Base-by-base conservation (phyloP, 2,329 filamentous ascomycete genomes). In the Rutstroemia sp. region DNA sequence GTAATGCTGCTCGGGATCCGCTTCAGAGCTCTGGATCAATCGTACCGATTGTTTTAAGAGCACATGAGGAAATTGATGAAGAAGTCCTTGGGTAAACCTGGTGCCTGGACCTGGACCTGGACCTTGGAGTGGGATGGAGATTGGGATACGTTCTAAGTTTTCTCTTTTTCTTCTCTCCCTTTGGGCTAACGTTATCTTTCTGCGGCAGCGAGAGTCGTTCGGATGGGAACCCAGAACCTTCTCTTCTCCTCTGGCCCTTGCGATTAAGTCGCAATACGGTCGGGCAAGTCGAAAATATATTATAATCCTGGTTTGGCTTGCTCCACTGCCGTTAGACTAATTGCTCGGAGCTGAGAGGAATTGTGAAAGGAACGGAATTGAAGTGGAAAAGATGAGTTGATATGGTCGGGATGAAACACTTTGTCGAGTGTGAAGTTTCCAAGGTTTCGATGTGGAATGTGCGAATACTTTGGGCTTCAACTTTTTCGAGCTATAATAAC, bases 401-500 rank as follows among this genome's bases (percentile, higher is more conserved):
- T 30, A 30, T 30, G 27, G 27, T 30, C 27, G 27, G 4, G 41
- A 25, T 53, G 51, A 53, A 53, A 53, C 51, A 45, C 25, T 27
- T 21, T 52, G 39, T 52, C 39, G 50, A 17, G 50, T 52, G 5
- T 27, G 38, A 46, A 27, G 23, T 46, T 23, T 47, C 46, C 51
- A 46, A 47, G 50, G 25, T 25, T 48, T 34, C 2, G 9, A 27
- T 25, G 47, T 53, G 51, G 51, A 53, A 53, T 53, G 51, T 53
- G 23, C 23, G 23, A 23, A 23, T 23, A 9, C 27, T 10, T 30
- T 30, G 27, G 27, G 27, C 27, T 30, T 30, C 27, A 30, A 9
- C 27, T 30, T 30, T 30, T 30, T 30, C 27, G 27, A 30, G 10
- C 27, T 30, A 30, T 30, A 30, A 4, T 23, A 23, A 23, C 23